A percentile compares a stretch with the other conserved stretches of the same genome.
phyloP scores from a whole-genome alignment of 768 basidiomycete genomes.

The Clitopilus passeckerianus region DNA sequence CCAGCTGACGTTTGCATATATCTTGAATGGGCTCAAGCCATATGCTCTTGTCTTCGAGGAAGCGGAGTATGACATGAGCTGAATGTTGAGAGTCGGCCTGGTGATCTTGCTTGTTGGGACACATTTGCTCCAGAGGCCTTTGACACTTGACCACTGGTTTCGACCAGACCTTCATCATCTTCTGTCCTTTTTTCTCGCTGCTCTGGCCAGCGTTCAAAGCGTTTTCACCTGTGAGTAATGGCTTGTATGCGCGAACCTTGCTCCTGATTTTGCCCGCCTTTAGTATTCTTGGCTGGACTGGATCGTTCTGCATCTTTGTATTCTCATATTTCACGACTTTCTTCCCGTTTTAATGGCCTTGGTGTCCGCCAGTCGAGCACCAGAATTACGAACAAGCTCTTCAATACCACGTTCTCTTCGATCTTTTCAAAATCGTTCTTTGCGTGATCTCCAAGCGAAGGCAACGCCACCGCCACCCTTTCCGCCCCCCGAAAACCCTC shows the following conservation, averaged over 20 bases:
- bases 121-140: not conserved
- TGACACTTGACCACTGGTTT: constrained; percentile 3
- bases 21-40: not conserved
- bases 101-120: not conserved
- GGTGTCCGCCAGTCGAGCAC: constrained; percentile 9
- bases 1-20: not conserved
- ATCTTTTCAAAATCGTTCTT: constrained; percentile 8
- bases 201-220: not conserved
- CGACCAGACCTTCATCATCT: not conserved
- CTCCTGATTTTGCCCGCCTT: not conserved
- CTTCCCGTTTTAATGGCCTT: not conserved
- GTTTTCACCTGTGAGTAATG: not conserved
- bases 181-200: constrained; percentile 6
- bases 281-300: not conserved
- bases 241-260: not conserved
- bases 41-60: not conserved
- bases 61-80: not conserved
- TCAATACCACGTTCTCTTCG: constrained; percentile 6
- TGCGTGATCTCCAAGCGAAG: constrained; percentile 11
- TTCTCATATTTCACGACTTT: not conserved
- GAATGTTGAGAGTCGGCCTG: not conserved
- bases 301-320: not conserved
- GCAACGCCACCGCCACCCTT: constrained; percentile 1
- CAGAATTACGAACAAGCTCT: constrained; percentile 4
- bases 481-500: constrained; percentile 7